These are phyloP conservation scores for Stentor roeselii DNA, from an alignment of 73 alveolate species.

Conservation along the genomic window DNA sequence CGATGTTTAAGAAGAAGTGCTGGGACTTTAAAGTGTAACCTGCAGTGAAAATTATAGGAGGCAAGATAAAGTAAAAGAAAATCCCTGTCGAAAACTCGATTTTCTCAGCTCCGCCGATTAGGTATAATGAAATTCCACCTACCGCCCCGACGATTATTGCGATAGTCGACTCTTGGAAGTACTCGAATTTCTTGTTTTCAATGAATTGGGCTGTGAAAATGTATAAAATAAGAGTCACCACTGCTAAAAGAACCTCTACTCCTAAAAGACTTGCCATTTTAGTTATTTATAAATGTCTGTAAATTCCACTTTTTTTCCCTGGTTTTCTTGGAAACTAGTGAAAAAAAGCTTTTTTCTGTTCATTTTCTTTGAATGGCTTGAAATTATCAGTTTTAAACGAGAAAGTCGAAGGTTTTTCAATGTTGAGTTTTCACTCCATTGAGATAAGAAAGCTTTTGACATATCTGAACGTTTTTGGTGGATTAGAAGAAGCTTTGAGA, in stretches of 20 bases:
- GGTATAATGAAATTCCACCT: constrained; percentile 50
- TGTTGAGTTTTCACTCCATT: background rate
- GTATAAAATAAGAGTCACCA: constrained; percentile 50
- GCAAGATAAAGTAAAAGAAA: constrained; percentile 91
- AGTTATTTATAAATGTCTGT: background rate
- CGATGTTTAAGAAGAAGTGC: constrained; percentile 77
- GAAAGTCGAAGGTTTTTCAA: background rate
- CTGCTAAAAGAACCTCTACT: constrained; percentile 57
- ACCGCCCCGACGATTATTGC: constrained; percentile 71
- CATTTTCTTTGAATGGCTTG: background rate
- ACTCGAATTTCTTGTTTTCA: constrained; percentile 62
- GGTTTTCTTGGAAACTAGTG: background rate
- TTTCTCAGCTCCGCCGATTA: constrained; percentile 48
- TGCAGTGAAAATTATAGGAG: constrained; percentile 95
- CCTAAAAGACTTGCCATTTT: constrained; percentile 45
- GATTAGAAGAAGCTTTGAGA: background rate
- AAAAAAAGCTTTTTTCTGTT: background rate
- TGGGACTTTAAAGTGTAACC: constrained; percentile 89
- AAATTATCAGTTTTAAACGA: background rate
- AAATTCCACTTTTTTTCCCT: background rate
- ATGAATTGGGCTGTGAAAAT: constrained; percentile 58
- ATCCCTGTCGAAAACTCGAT: constrained; percentile 65
- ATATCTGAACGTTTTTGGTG: background rate
- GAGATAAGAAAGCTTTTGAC: background rate
- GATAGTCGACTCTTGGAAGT: constrained; percentile 82